Percentiles rank a stretch among this genome's conserved stretches.
phyloP scores from a whole-genome alignment of 345 rosid species.

The Linum usitatissimum region DNA sequence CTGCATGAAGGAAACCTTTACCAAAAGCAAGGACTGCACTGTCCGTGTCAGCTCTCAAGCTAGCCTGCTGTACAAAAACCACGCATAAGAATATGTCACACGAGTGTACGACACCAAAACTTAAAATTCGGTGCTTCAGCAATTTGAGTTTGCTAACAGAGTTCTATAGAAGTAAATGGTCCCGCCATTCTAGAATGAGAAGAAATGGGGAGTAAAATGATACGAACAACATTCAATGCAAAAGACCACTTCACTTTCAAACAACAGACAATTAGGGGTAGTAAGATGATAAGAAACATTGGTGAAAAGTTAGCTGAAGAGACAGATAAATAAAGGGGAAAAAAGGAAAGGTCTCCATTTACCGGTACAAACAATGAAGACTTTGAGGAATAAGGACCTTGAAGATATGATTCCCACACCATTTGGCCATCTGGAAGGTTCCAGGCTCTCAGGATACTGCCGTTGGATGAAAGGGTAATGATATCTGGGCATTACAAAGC shows the following conservation, averaged over 20 bases:
- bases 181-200: background rate
- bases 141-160: background rate
- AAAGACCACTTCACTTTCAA: background rate
- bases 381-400: constrained; percentile 45
- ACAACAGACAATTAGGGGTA: too few species aligned
- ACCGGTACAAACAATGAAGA: constrained; percentile 54
- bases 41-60: constrained; percentile 61
- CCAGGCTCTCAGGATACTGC: constrained; percentile 85
- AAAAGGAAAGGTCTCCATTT: background rate
- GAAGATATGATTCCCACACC: constrained; percentile 84
- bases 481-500: constrained; percentile 43
- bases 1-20: constrained; percentile 67
- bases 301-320: background rate
- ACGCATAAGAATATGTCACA: constrained; percentile 8
- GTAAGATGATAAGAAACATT: background rate
- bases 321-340: background rate
- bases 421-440: constrained; percentile 98
- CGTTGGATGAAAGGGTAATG: constrained; percentile 67
- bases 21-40: constrained; percentile 45
- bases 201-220: background rate
- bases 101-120: background rate
- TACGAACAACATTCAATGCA: background rate
- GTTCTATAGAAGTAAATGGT: background rate
- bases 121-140: background rate
- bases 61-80: constrained; percentile 36